Base-by-base conservation (phyloP, 1,284 basidiomycete genomes). In the Polyporus tsugae region DNA sequence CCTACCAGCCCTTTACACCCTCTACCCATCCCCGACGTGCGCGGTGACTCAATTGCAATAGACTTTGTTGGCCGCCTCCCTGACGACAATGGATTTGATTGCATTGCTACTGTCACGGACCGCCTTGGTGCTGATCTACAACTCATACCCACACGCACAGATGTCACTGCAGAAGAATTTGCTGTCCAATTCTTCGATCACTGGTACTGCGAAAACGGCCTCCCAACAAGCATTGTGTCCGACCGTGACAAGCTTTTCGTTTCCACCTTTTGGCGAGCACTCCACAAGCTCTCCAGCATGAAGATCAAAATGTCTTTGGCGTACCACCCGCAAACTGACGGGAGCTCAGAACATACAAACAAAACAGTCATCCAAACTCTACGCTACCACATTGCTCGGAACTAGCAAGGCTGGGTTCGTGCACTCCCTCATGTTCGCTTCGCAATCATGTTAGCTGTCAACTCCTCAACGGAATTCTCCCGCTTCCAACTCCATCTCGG, bases 1-100 rank as follows among this genome's bases (percentile, higher is more conserved):
- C 65, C 70, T 67, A 70, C 7, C 53, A 6, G 49, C n/a, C 49
- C 49, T 9, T 19, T 79, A 6, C 76, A 79, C 52, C 73, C 73
- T 0, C 71, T 77, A 0, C 72, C 76, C 1, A 63, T 80, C 4
- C 78, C 77, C 2, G 64, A 68, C 2, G 42, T 55, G 0, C 74
- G 75, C 9, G 64, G 64, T 15, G 55, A 72, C 11, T 61, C 42
- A 80, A 79, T 85, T 2, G 79, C 80, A 0, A 79, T 86, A 11
- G 84, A 86, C 63, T 85, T 85, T 64, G 78, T 86, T 0, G 82
- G 83, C 2, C 82, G 81, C 0, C 68, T 86, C 0, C 83, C 80
- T 0, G 62, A 71, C 7, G 68, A 82, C 63, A 75, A 79, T 0
- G 70, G 73, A 0, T 84, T 76, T 68, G 80, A 86, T 70, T 75